These are phyloP conservation scores for Suillus americanus DNA, from an alignment of 768 basidiomycete species.

Conservation along the genomic window DNA sequence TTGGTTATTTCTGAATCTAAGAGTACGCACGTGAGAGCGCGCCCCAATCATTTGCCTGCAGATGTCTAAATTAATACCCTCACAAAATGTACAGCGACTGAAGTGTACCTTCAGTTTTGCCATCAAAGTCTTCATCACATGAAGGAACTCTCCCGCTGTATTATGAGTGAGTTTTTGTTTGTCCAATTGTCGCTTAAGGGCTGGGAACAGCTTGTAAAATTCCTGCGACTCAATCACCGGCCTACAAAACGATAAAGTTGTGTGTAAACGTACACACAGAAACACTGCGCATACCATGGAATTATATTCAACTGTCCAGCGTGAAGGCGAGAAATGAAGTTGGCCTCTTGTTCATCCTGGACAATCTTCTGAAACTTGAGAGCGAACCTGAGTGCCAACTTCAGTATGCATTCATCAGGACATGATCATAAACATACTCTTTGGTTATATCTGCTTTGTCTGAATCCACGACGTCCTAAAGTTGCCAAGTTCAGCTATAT, in stretches of 20 bases:
- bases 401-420: neutral
- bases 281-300: slow-evolving; percentile 44
- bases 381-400: slow-evolving; percentile 41
- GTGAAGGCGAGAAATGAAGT: slow-evolving; percentile 63
- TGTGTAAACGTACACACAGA: neutral
- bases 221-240: slow-evolving; percentile 63
- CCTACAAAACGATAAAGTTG: slow-evolving; percentile 11
- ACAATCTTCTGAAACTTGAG: slow-evolving; percentile 64
- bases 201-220: slow-evolving; percentile 55
- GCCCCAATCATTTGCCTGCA: slow-evolving; percentile 64
- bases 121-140: slow-evolving; percentile 62
- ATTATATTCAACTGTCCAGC: slow-evolving; percentile 54
- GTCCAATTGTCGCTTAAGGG: slow-evolving; percentile 47
- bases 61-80: neutral
- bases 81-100: neutral
- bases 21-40: slow-evolving; percentile 53
- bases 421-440: slow-evolving; percentile 41
- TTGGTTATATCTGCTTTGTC: slow-evolving; percentile 57
- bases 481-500: neutral
- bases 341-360: slow-evolving; percentile 56
- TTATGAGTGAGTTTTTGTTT: slow-evolving; percentile 48
- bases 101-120: slow-evolving; percentile 57
- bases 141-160: slow-evolving; percentile 53
- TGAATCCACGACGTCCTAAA: slow-evolving; percentile 61
- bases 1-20: neutral